Base-by-base conservation (phyloP, 2,329 filamentous ascomycete species). In the Ceratocystis eucalypticola region DNA sequence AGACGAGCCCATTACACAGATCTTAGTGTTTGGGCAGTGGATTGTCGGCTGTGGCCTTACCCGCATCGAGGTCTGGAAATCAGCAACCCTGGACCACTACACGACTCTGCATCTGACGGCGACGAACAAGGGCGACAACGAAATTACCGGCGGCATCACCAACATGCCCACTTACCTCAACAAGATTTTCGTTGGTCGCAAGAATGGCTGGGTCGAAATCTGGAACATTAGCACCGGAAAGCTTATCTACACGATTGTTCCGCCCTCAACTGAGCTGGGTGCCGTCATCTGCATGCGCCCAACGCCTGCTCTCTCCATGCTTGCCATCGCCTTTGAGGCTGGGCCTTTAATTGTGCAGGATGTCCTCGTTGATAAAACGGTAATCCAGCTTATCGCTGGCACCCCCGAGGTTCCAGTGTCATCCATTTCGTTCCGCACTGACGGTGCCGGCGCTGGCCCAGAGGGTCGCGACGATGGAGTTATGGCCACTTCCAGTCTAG, bases 191-290 rank as follows among this genome's bases (percentile, higher is more conserved):
- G 88, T 91, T 2, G 95, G 91, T 8, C 86, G 91, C 71, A 84
- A 83, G 69, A 91, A 99, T 74, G 94, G 94, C 5, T 88, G 86
- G 75, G 87, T 96, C 7, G 94, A 99, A 73, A 96, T 99, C 63
- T 99, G 94, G 93, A 99, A 99, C 73, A 80, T 99, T 68, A 95
- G 88, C 73, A 96, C 90, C 2, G 92, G 84, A 61, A 96, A 95
- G 75, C 80, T 96, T 65, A 84, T 99, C 33, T 95, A 96, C 75
- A 95, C 91, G 1, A 87, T 99, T 64, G 78, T 94, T 15, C 89
- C 94, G 0, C 86, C 89, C 0, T 82, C 83, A 7, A 80, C 86
- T 1, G 81, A 86, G 64, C 87, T 84, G 70, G 93, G 92, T 61
- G 81, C 88, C 15, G 89, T 97, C n/a, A 95, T 90, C 5, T 91